These are phyloP conservation scores for Ustilago crameri DNA, from an alignment of 1,284 basidiomycete species.

Conservation along the genomic window DNA sequence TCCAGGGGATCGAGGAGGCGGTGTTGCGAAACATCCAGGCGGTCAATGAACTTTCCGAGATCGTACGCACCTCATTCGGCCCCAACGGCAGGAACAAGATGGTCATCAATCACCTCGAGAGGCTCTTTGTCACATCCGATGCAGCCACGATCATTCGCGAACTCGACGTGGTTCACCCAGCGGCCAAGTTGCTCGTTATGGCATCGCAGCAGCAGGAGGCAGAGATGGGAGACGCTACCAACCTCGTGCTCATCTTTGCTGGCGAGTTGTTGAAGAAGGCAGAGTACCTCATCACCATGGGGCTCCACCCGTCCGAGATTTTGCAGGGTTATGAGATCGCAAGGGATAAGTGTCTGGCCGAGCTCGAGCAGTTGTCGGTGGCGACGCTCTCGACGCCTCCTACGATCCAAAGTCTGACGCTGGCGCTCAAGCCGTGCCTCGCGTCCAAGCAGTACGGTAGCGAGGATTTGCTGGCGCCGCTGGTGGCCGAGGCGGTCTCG, in stretches of 20 bases:
- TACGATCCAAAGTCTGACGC: conserved; percentile 79
- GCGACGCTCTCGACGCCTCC: conserved; percentile 79
- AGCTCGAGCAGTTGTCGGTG: conserved; percentile 76
- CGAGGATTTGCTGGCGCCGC: conserved; percentile 82
- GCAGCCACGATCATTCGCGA: conserved; percentile 98
- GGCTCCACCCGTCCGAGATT: conserved; percentile 88
- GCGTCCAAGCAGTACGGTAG: conserved; percentile 97
- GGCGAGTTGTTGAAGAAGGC: conserved; percentile 96
- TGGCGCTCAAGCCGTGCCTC: conserved; percentile 88
- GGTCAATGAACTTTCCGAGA: conserved; percentile 90
- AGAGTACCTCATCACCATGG: conserved; percentile 92
- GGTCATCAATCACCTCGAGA: conserved; percentile 79
- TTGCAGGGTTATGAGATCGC: conserved; percentile 96
- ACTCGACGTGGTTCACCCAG: conserved; percentile 97
- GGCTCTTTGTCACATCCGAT: conserved; percentile 97
- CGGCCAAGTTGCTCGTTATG: conserved; percentile 96
- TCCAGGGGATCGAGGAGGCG: conserved; percentile 91
- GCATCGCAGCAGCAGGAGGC: conserved; percentile 94
- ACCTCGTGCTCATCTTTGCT: conserved; percentile 92
- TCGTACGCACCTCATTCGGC: conserved; percentile 94
- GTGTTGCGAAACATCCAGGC: conserved; percentile 89
- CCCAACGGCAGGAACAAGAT: conserved; percentile 78
- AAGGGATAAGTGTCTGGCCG: conserved; percentile 82
- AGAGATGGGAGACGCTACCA: conserved; percentile 98
- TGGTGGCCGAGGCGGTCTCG: conserved; percentile 89